Conservation (phyloP, 75 land plant species). For the Selaginella tamariscina region DNA sequence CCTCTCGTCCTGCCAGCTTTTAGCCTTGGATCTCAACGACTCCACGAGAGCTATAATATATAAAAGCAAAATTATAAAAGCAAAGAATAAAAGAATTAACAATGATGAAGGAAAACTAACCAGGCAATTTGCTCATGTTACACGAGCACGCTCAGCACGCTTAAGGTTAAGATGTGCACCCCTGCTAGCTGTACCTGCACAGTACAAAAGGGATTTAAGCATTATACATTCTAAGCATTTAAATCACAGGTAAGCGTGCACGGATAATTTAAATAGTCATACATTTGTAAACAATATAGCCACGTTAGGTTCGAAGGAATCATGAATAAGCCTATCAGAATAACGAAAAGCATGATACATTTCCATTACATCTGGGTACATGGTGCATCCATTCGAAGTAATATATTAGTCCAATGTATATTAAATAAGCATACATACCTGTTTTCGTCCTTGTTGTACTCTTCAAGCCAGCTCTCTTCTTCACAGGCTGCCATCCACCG, state of each 20-base stretch:
- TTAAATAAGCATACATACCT: no score
- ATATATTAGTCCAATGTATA: no score
- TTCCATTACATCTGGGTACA: no score
- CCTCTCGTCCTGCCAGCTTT: constrained; percentile 59
- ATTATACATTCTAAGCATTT: constrained; percentile 40
- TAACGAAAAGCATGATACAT: no score
- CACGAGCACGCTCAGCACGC: constrained; percentile 2
- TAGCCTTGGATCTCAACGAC: constrained; percentile 34
- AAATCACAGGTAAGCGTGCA: constrained; percentile 46
- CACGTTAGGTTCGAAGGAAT: constrained; percentile 62
- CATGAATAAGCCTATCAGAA: constrained; percentile 56
- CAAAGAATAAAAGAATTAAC: constrained; percentile 5
- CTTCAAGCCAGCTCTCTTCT: constrained; percentile 77
- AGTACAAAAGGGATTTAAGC: no score
- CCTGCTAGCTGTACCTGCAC: neutral
- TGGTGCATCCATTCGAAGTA: no score
- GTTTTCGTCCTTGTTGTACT: constrained; percentile 62
- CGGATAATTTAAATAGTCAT: no score
- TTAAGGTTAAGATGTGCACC: neutral
- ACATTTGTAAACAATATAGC: no score
- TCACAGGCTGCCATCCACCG: constrained; percentile 48
- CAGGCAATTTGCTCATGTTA: constrained; percentile 11
- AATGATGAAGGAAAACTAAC: neutral
- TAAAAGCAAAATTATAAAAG: neutral
- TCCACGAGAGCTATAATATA: constrained; percentile 44